Evolutionary conservation across 2,329 filamentous ascomycete genomes (phyloP), one percentile per base, ranked within the genome.

Genomic region (Oidium heveae): DNA sequence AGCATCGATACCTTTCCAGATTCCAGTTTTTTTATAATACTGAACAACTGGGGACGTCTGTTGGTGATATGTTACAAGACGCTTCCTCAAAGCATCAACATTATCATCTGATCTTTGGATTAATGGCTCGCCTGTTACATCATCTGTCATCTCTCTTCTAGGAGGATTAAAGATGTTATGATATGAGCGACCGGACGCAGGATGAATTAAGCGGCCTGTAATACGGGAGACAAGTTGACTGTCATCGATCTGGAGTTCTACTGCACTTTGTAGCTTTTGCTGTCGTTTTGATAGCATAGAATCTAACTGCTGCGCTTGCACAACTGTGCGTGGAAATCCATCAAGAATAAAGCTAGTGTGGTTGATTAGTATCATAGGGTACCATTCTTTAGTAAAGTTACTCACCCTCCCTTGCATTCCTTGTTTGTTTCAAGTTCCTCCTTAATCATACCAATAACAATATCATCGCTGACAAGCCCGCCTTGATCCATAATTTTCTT

Each of bases 401-500:
- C 77, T 63, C 75, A 95, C 89, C 91, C 91, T 71, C 89, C 89
- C 74, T 85, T 85, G 79, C 91, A 98, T 73, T 98, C 89, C 65
- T 77, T 71, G 74, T 98, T 98, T 71, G 76, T 83, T 65, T 93
- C 84, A 53, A 98, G 77, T 76, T 98, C 89, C 68, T 82, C 84
- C 79, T 91, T 89, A 74, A 98, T 98, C 91, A 98, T 98, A 71
- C 89, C 87, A 69, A 98, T 85, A 78, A 98, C 89, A 67, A 98
- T 98, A 68, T 96, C 89, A 70, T 98, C 91, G 69, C 87, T 94
- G 68, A 98, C 91, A 57, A 98, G 80, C 62, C 89, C 89, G 64
- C 91, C 91, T 68, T 89, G 84, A 67, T 98, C 91, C 91, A 98
- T 98, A 70, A 98, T 98, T 80, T 96, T 96, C 82, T 98, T 98